A percentile compares a stretch with the other conserved stretches of the same genome.
Evolutionary conservation across 2,329 filamentous ascomycete genomes (phyloP).

Genomic region (Capronia americana): DNA sequence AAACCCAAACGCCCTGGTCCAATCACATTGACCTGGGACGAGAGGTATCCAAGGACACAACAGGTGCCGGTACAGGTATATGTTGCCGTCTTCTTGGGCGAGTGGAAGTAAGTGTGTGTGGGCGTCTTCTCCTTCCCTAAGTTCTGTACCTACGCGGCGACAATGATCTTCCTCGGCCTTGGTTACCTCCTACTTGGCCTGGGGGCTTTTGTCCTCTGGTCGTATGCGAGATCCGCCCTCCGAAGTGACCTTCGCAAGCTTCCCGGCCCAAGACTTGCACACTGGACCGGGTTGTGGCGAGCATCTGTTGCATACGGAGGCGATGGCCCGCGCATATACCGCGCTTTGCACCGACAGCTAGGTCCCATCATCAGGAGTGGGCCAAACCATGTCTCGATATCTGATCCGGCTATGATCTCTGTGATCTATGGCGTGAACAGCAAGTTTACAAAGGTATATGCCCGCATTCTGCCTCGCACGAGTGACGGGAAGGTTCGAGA

Average conservation of each 20-base stretch:
- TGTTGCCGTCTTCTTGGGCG: background rate
- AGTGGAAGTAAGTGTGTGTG: background rate
- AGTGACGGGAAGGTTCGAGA: too few species aligned
- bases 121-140: background rate
- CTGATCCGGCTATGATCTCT: slow-evolving; percentile 23
- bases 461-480: background rate
- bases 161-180: background rate
- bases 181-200: background rate
- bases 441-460: slow-evolving; percentile 21
- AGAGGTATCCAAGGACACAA: background rate
- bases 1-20: background rate
- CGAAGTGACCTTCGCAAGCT: slow-evolving; percentile 5
- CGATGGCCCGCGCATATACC: slow-evolving; percentile 48
- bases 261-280: background rate
- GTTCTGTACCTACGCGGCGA: background rate
- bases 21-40: background rate
- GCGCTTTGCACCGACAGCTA: slow-evolving; percentile 26
- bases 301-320: slow-evolving; percentile 72
- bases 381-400: slow-evolving; percentile 30
- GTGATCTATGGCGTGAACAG: slow-evolving; percentile 27
- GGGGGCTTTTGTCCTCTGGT: background rate
- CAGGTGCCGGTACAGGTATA: background rate
- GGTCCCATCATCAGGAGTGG: slow-evolving; percentile 30
- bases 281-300: slow-evolving; percentile 60
- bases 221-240: background rate